Evolutionary conservation across 768 basidiomycete species (phyloP).

Genomic region (Mycena vulgaris): DNA sequence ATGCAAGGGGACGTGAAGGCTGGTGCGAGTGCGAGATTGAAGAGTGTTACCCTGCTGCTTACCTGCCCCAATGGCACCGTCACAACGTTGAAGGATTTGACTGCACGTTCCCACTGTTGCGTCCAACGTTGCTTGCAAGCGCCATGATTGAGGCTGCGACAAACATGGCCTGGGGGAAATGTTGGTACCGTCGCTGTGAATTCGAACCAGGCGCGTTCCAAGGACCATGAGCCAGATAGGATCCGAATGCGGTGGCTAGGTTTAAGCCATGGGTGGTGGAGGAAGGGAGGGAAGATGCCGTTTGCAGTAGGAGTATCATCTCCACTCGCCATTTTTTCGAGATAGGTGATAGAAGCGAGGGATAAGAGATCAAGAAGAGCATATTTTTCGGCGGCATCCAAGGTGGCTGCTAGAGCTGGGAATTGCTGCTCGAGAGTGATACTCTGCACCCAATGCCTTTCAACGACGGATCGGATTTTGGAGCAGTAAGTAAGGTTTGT

Average conservation of each 20-base stretch:
- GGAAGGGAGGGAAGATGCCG: neutral
- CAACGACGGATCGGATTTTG: neutral
- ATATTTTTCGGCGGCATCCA: conserved; percentile 5
- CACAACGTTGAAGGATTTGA: neutral
- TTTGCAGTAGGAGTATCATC: neutral
- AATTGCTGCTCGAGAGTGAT: neutral
- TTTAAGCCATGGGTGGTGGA: neutral
- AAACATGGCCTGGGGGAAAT: neutral
- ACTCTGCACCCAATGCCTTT: neutral
- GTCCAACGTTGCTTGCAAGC: neutral
- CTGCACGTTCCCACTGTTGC: neutral
- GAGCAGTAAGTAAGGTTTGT: neutral
- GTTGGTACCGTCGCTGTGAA: neutral
- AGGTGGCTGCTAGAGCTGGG: neutral
- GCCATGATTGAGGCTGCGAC: neutral
- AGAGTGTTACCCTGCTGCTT: too few species aligned
- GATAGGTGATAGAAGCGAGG: neutral
- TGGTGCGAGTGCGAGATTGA: too few species aligned
- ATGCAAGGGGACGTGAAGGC: too few species aligned
- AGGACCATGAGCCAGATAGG: conserved; percentile 3
- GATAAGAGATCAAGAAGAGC: neutral
- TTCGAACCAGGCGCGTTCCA: neutral
- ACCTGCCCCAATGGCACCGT: too few species aligned
- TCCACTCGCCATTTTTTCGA: neutral
- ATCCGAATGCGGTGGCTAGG: conserved; percentile 4